These are phyloP conservation scores for Trichoderma erinaceum DNA, from an alignment of 495 filamentous ascomycete genomes.

Conservation along the genomic window DNA sequence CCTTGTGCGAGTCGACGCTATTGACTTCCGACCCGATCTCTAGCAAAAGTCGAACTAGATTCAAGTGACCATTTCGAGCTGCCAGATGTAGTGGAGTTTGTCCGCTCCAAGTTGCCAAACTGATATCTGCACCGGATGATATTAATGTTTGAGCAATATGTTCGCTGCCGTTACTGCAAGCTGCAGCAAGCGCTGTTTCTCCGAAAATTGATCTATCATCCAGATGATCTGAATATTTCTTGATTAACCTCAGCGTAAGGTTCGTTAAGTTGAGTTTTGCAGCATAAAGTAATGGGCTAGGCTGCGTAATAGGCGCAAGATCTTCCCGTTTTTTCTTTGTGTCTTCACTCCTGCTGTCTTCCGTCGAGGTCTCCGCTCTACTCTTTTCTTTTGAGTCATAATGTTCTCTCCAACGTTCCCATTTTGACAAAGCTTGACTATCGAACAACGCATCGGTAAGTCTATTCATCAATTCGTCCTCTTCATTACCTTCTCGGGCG, in stretches of 20 bases:
- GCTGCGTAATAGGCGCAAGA: background rate
- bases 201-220: background rate
- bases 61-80: slow-evolving; percentile 15
- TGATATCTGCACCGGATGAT: slow-evolving; percentile 15
- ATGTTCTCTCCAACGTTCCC: slow-evolving; percentile 22
- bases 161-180: slow-evolving; percentile 11
- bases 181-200: background rate
- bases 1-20: background rate
- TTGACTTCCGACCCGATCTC: slow-evolving; percentile 13
- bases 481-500: slow-evolving; percentile 1
- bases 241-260: background rate
- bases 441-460: slow-evolving; percentile 19
- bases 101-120: slow-evolving; percentile 3
- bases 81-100: slow-evolving; percentile 18
- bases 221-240: background rate
- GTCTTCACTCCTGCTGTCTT: slow-evolving; percentile 12
- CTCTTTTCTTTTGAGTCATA: slow-evolving; percentile 17
- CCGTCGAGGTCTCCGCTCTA: background rate
- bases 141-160: slow-evolving; percentile 15
- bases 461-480: slow-evolving; percentile 17
- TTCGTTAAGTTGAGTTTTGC: slow-evolving; percentile 13
- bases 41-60: slow-evolving; percentile 19
- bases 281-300: slow-evolving; percentile 19
- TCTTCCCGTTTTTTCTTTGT: background rate
- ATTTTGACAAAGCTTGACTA: slow-evolving; percentile 1